These are phyloP conservation scores for Tardiomyces depauwii DNA, from an alignment of 1,139 yeast genomes.

Conservation along the genomic window DNA sequence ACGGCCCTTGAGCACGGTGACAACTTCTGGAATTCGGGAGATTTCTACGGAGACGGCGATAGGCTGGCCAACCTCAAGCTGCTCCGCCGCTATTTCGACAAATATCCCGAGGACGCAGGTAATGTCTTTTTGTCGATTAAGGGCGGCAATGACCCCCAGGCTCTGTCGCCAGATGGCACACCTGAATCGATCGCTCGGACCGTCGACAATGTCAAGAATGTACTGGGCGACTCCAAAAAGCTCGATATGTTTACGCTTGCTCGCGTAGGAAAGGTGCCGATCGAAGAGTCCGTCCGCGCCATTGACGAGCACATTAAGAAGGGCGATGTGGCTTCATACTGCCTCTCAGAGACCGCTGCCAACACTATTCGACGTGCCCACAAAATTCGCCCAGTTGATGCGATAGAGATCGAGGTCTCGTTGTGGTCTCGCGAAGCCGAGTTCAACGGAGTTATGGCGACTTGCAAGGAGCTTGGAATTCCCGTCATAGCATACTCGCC, in stretches of 20 bases:
- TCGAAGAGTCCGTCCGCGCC: conserved; percentile 22
- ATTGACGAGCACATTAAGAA: conserved; percentile 19
- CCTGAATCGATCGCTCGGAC: conserved; percentile 37
- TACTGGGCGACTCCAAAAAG: conserved; percentile 31
- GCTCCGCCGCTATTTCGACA: conserved; percentile 44
- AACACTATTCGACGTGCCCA: conserved; percentile 47
- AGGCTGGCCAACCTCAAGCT: conserved; percentile 41
- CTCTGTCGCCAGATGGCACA: conserved; percentile 38
- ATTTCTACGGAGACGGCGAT: conserved; percentile 53
- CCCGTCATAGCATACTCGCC: conserved; percentile 77
- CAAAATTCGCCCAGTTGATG: conserved; percentile 41
- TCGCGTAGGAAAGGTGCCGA: conserved; percentile 43
- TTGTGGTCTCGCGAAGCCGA: conserved; percentile 51
- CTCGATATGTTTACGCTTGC: conserved; percentile 57
- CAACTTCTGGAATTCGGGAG: conserved; percentile 51
- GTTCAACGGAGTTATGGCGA: conserved; percentile 47
- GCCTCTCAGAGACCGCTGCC: conserved; percentile 57
- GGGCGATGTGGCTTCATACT: conserved; percentile 46
- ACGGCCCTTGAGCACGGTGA: conserved; percentile 40
- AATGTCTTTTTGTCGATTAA: conserved; percentile 53
- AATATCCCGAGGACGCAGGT: conserved; percentile 42
- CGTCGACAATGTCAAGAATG: conserved; percentile 36
- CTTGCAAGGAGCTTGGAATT: conserved; percentile 43
- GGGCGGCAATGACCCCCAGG: conserved; percentile 39
- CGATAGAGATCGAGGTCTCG: conserved; percentile 70